Evolutionary conservation across 2,329 filamentous ascomycete genomes (phyloP), one percentile per base, ranked within the genome.

Genomic region (Eutypella sp.): DNA sequence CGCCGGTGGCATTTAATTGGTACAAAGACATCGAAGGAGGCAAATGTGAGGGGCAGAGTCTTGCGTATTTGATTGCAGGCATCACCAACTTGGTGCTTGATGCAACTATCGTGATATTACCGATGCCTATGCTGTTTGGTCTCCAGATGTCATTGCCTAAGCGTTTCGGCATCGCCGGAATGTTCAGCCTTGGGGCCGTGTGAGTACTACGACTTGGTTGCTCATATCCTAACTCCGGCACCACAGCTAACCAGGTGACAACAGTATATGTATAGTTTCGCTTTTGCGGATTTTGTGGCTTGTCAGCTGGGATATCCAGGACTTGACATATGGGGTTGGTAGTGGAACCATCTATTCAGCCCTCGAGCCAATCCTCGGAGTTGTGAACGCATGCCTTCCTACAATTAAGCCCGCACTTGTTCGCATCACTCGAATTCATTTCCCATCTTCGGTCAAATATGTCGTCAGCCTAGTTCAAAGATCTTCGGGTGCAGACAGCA

Each of bases 161-260:
- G 22, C 45, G 20, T 18, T 11, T 52, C n/a, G n/a, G 24, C 4
- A 31, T 55, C 37, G 48, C 13, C 5, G 41, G 8, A 9, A 55
- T 53, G 46, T 55, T 55, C 15, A 47, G 53, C 20, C 46, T 55
- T 15, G 51, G 53, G 9, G 40, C 11, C 2, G 4, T 52, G 49
- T 55, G 33, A 45, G 52, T 51, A 40, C 13, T 18, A 16, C 15
- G 25, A 38, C 2, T 31, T 42, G 16, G 11, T 40, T 15, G 11
- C 3, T 6, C 2, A 19, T 16, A n/a, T 6, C 15, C 34, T 8
- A 33, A 24, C n/a, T n/a, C n/a, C n/a, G n/a, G n/a, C n/a, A n/a
- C n/a, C n/a, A n/a, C n/a, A 16, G 13, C 38, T 41, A 13, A 44
- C 24, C 16, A n/a, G n/a, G n/a, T 27, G 16, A 13, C 3, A 34